Conservation (phyloP, 1,284 basidiomycete species). For the Malassezia yamatoensis region DNA sequence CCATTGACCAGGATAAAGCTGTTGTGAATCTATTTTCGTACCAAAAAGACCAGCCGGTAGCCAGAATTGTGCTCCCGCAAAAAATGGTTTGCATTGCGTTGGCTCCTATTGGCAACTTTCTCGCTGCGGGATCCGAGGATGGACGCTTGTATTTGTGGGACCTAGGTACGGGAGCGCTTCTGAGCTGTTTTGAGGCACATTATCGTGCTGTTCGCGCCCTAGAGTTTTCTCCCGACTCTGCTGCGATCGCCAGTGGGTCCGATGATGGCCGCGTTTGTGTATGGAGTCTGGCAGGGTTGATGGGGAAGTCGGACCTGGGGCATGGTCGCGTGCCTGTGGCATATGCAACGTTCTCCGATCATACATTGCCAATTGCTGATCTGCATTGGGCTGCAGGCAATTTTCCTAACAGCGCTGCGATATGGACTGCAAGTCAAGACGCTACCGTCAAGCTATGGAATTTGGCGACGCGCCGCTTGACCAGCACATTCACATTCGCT, state of each 20-base stretch:
- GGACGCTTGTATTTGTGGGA: constrained; percentile 93
- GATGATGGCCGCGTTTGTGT: constrained; percentile 79
- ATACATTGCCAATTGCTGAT: constrained; percentile 78
- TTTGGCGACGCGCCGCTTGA: constrained; percentile 60
- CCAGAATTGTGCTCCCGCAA: constrained; percentile 80
- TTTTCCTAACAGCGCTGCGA: constrained; percentile 62
- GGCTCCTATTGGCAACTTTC: constrained; percentile 63
- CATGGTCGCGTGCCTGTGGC: constrained; percentile 26
- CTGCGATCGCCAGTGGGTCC: constrained; percentile 69
- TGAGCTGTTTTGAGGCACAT: constrained; percentile 84
- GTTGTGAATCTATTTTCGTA: constrained; percentile 70
- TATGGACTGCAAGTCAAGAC: constrained; percentile 74
- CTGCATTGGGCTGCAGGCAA: constrained; percentile 65
- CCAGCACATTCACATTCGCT: constrained; percentile 75
- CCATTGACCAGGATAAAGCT: constrained; percentile 67
- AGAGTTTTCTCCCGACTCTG: constrained; percentile 70
- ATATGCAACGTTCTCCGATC: constrained; percentile 73
- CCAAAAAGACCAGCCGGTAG: constrained; percentile 57
- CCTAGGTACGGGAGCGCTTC: constrained; percentile 78
- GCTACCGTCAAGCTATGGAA: constrained; percentile 93
- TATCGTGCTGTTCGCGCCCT: constrained; percentile 77
- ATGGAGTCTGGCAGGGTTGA: constrained; percentile 75
- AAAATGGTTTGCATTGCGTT: constrained; percentile 68
- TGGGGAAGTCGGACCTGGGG: constrained; percentile 41
- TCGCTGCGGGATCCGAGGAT: constrained; percentile 74